Base-by-base conservation (phyloP, 768 basidiomycete species). In the Leccinum olivaceopallidum region DNA sequence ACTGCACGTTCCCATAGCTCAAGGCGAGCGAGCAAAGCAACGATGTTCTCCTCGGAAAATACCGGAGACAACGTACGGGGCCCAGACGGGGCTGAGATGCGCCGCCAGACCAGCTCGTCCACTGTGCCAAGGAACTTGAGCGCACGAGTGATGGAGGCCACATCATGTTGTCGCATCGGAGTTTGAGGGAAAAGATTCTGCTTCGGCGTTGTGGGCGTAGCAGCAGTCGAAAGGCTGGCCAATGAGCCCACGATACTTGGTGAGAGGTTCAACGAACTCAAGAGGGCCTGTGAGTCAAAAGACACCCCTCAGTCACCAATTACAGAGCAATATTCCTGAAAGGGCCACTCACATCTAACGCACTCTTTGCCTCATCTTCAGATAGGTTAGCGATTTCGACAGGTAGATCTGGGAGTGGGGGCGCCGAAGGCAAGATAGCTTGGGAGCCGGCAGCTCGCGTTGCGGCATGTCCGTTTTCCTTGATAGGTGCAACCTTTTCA, bases 21-120 rank as follows among this genome's bases (percentile, higher is more conserved):
- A 37, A 73, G 65, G 20, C 73, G 70, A 22, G 69, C 50, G 14
- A 60, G 14, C n/a, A 75, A 63, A 3, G 70, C 60, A 30, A 60
- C 53, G 2, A 39, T 26, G 16, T 75, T 75, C 16, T 65, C 74
- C 47, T 64, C 71, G 1, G 72, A 73, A 57, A 59, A 73, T 2
- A 65, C 39, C 0, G 65, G 65, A 1, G 60, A 53, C 5, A 66
- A 48, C 24, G 59, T 56, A 30, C 61, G 59, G 12, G 61, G 58
- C 4, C 56, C 63, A 5, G 62, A 61, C 2, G 60, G 34, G 2
- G 37, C 49, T 24, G 65, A 59, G 26, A 61, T 53, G 8, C 72
- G 63, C 34, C 65, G 67, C 72, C 72, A 73, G 12, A 73, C 64
- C 1, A 75, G 56, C 47, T 73, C 70, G 50, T 73, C 73, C 6